A percentile compares a stretch with the other conserved stretches of the same genome.
Conservation (phyloP, 805 yeast species). For the Candida fluviatilis region DNA sequence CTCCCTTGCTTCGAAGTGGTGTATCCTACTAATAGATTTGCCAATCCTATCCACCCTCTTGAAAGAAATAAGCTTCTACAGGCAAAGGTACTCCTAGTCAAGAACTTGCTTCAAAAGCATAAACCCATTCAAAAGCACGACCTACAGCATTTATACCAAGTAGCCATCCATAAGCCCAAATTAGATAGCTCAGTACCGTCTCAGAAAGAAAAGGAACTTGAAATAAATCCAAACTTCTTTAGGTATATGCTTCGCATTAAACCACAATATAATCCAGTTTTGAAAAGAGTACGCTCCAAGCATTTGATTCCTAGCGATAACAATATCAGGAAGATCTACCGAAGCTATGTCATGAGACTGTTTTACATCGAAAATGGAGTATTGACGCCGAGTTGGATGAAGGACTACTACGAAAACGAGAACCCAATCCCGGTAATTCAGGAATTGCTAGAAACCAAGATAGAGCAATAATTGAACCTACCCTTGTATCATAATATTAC, state of each 20-base stretch:
- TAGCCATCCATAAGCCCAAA: conserved; percentile 13
- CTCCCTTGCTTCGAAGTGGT: conserved; percentile 27
- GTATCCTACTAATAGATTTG: conserved; percentile 27
- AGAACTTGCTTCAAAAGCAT: conserved; percentile 13
- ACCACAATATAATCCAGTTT: conserved; percentile 6
- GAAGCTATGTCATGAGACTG: conserved; percentile 27
- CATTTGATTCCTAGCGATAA: conserved; percentile 25
- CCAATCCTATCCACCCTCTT: conserved; percentile 26
- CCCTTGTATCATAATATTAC: too few species aligned
- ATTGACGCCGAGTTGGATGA: conserved; percentile 21
- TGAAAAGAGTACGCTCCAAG: conserved; percentile 11
- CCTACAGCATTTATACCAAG: conserved; percentile 14
- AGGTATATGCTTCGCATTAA: conserved; percentile 23
- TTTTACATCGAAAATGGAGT: conserved; percentile 19
- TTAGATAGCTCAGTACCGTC: too few species aligned
- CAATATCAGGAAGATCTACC: conserved; percentile 22
- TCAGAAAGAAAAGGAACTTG: too few species aligned
- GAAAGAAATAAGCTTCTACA: conserved; percentile 23
- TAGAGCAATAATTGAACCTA: too few species aligned
- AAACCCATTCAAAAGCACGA: conserved; percentile 19
- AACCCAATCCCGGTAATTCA: background rate
- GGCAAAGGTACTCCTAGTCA: conserved; percentile 19
- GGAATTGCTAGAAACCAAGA: background rate
- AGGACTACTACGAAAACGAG: conserved; percentile 20
- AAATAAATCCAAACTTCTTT: conserved; percentile 22